Base-by-base conservation (phyloP, 2,329 filamentous ascomycete genomes). In the Fusarium chlamydosporum region DNA sequence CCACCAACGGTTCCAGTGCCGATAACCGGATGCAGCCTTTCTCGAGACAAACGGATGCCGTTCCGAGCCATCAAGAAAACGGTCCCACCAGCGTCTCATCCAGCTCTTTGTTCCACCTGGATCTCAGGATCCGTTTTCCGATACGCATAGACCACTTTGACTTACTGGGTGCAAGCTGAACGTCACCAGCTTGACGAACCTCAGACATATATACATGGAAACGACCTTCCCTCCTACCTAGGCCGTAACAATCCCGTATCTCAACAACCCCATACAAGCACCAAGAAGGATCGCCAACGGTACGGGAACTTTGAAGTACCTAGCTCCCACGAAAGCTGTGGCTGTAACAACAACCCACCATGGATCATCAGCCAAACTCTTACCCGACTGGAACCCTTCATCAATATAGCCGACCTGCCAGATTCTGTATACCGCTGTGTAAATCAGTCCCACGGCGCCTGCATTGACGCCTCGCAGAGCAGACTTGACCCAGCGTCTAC, bases 261-360 rank as follows among this genome's bases (percentile, higher is more conserved):
- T 59, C 5, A 65, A 3, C 16, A 65, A 4, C 0, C 61, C 61
- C 61, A 65, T 18, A 0, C 41, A 65, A 7, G 61, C 61, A 16
- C 61, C 61, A 16, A 65, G 27, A 0, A 65, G 1, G 9, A 65
- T 60, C 0, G 61, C 53, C 7, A 65, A 27, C 2, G 61, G 46
- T 0, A 62, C 15, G 5, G 61, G 35, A 0, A 65, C 26, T 8
- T 50, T 51, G 27, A 66, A 66, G 7, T 37, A 65, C 0, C 61
- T 23, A 0, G 55, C 47, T 13, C 62, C 62, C 3, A 65, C 54
- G 16, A 65, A 69, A 12, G 69, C 63, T 1, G 77, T 76, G 6
- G 85, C 84, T 3, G 87, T 83, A 2, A 89, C 82, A 5, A 89
- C 86, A 18, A 90, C 83, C 86, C 88, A 90, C 86, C 87, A 90